Evolutionary conservation across 176 grass and related monocot species (phyloP).

Genomic region (Avena sativa): DNA sequence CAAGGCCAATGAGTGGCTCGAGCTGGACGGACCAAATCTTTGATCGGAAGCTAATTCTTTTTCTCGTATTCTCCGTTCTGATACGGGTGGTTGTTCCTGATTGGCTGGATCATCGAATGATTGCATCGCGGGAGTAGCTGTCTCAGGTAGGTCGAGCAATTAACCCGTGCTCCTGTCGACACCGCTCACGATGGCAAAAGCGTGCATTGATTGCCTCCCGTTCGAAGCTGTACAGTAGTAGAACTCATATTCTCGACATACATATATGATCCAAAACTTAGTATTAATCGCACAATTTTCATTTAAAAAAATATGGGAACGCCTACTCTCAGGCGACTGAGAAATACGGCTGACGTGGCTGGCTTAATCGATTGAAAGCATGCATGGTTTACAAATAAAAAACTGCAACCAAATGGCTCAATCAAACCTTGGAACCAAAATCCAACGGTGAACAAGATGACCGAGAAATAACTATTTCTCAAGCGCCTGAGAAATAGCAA

Average conservation of each 20-base stretch:
- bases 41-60: constrained; percentile 17
- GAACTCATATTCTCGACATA: not conserved
- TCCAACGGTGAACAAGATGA: too few relatives aligned
- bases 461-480: too few relatives aligned
- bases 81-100: not conserved
- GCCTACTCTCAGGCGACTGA: too few relatives aligned
- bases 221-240: not conserved
- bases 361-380: too few relatives aligned
- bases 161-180: not conserved
- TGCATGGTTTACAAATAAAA: too few relatives aligned
- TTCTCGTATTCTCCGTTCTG: not conserved
- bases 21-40: constrained; percentile 10
- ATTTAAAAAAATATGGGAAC: too few relatives aligned
- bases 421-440: too few relatives aligned
- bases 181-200: not conserved
- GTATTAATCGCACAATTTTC: too few relatives aligned
- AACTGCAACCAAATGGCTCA: too few relatives aligned
- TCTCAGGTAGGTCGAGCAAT: constrained; percentile 17
- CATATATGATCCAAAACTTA: too few relatives aligned
- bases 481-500: too few relatives aligned
- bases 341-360: too few relatives aligned
- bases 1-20: not conserved
- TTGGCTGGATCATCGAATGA: not conserved
- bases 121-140: not conserved
- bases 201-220: not conserved